Evolutionary conservation across 805 yeast genomes (phyloP).

Genomic region (Phaffomyces antillensis): DNA sequence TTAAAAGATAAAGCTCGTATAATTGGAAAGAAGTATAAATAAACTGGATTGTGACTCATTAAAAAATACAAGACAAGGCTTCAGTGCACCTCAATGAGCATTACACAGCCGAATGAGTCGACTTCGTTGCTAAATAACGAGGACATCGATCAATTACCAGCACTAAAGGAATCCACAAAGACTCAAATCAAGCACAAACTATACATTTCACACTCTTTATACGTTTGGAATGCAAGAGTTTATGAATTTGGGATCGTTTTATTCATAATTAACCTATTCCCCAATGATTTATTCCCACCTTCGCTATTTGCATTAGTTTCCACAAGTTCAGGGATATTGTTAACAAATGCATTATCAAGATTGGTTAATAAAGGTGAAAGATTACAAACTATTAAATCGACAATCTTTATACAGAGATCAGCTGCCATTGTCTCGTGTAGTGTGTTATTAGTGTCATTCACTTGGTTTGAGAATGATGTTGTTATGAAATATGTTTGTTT

Average conservation of each 20-base stretch:
- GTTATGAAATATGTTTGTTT: constrained; percentile 7
- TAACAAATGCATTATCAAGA: constrained; percentile 24
- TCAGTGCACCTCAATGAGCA: no score
- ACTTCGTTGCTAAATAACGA: no score
- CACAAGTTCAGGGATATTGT: constrained; percentile 22
- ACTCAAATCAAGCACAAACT: constrained; percentile 5
- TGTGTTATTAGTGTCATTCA: constrained; percentile 7
- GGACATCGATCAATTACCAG: no score
- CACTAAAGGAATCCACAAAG: no score
- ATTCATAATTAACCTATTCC: constrained; percentile 28
- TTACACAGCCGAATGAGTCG: no score
- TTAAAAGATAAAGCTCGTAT: no score
- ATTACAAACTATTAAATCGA: constrained; percentile 25
- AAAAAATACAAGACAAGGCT: no score
- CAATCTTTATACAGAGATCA: constrained; percentile 24
- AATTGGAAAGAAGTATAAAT: no score
- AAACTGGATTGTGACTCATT: no score
- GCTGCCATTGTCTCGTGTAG: constrained; percentile 13
- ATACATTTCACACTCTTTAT: constrained; percentile 29
- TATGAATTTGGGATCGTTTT: constrained; percentile 33
- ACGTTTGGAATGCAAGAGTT: constrained; percentile 33
- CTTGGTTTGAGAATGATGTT: constrained; percentile 6
- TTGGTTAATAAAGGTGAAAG: constrained; percentile 25
- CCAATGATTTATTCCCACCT: constrained; percentile 27
- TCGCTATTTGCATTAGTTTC: constrained; percentile 30